phyloP scores from a whole-genome alignment of 192 early-diverging fungal genomes.

The Coemansia sp. region DNA sequence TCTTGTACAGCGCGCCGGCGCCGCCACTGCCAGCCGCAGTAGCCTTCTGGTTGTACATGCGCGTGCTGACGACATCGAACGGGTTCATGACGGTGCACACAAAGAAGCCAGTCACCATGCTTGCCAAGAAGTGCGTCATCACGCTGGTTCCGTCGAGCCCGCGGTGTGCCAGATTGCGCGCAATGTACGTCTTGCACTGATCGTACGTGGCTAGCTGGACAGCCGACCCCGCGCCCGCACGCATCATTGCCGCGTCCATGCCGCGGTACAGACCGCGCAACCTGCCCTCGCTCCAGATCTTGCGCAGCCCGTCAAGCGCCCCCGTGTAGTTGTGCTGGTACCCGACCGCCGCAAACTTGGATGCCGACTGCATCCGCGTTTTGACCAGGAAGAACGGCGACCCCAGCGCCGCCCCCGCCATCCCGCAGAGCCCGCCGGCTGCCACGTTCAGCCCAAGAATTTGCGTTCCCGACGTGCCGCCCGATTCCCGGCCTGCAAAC shows the following conservation, averaged over 20 bases:
- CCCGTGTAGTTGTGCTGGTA: constrained; percentile 82
- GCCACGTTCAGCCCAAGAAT: constrained; percentile 64
- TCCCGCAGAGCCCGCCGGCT: constrained; percentile 74
- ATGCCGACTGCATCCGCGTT: constrained; percentile 78
- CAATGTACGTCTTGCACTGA: constrained; percentile 66
- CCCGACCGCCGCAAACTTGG: constrained; percentile 72
- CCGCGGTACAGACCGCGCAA: constrained; percentile 83
- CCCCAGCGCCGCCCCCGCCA: constrained; percentile 76
- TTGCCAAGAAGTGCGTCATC: constrained; percentile 70
- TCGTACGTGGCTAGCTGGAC: constrained; percentile 93
- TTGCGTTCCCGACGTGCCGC: constrained; percentile 25
- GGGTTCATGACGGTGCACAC: constrained; percentile 94
- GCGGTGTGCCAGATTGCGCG: constrained; percentile 56
- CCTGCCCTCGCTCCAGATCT: constrained; percentile 71
- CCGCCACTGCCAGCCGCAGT: constrained; percentile 52
- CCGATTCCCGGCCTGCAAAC: constrained; percentile 35
- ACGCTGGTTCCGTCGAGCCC: constrained; percentile 60
- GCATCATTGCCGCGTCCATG: constrained; percentile 82
- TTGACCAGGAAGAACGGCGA: constrained; percentile 92
- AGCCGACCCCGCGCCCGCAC: constrained; percentile 82
- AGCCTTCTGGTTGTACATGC: constrained; percentile 92
- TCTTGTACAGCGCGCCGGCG: constrained; percentile 76
- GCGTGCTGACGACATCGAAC: constrained; percentile 91
- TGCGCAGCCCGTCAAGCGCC: constrained; percentile 61
- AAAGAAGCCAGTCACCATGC: constrained; percentile 78